These are phyloP conservation scores for Botrytis hyacinthi DNA, from an alignment of 2,329 filamentous ascomycete genomes.

Conservation along the genomic window DNA sequence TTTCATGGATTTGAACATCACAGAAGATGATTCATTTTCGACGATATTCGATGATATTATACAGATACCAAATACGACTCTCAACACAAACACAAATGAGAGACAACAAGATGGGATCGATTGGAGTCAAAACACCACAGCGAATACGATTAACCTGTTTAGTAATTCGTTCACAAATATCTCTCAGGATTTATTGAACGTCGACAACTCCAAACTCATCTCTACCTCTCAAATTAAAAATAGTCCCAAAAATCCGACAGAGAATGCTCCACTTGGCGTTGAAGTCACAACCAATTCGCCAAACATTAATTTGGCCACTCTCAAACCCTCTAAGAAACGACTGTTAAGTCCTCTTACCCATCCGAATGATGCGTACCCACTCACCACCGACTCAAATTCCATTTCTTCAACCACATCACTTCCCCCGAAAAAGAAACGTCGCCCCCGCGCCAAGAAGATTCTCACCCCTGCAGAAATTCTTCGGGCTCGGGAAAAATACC, in stretches of 20 bases:
- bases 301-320: not conserved
- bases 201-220: not conserved
- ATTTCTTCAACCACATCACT: not conserved
- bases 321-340: not conserved
- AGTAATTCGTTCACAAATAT: not conserved
- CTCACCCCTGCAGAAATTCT: not conserved
- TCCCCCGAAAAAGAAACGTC: not conserved
- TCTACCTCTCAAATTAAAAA: not conserved
- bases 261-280: not conserved
- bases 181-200: not conserved
- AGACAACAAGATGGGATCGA: not conserved
- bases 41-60: constrained; percentile 5
- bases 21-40: not conserved
- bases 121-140: no score
- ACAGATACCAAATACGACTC: not conserved
- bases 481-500: not conserved
- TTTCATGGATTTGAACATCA: not conserved
- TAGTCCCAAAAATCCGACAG: not conserved
- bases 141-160: no score
- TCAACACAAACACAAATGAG: not conserved
- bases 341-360: not conserved
- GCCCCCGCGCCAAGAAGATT: not conserved
- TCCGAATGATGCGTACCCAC: not conserved
- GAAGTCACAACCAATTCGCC: not conserved
- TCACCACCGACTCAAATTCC: not conserved